A percentile compares a stretch with the other conserved stretches of the same genome.
Conservation (phyloP, 169 alveolate genomes). For the Besnoitia besnoiti region DNA sequence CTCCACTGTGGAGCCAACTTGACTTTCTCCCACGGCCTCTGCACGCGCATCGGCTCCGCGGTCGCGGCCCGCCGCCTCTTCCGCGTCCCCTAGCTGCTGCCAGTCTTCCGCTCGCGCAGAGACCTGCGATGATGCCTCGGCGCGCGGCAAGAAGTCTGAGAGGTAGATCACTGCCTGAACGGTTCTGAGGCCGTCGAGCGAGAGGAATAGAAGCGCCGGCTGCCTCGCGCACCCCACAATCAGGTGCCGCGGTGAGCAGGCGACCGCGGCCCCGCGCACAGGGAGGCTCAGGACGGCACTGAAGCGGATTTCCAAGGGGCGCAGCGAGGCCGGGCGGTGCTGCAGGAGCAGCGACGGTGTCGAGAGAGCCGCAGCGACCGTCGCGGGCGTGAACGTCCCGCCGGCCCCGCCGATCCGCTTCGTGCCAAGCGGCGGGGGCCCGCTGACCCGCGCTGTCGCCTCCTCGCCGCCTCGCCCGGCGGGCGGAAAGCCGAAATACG, state of each 20-base stretch:
- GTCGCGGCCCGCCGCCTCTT: no score
- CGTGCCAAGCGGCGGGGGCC: background rate
- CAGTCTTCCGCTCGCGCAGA: no score
- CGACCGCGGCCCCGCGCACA: background rate
- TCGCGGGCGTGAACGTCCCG: background rate
- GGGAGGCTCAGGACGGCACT: conserved; percentile 30
- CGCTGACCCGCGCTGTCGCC: background rate
- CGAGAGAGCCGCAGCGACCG: background rate
- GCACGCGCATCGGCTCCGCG: no score
- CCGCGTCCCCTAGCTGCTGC: no score
- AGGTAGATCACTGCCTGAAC: background rate
- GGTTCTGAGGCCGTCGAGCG: background rate
- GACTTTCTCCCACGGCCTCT: no score
- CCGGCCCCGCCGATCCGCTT: background rate
- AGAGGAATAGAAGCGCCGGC: conserved; percentile 43
- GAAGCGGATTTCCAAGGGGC: background rate
- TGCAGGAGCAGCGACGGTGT: conserved; percentile 35
- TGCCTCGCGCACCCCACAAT: conserved; percentile 22
- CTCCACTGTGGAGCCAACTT: no score
- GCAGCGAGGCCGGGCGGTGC: conserved; percentile 17
- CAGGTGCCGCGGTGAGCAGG: conserved; percentile 10
- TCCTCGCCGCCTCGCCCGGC: background rate
- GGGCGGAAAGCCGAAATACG: background rate
- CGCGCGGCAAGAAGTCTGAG: conserved; percentile 2
- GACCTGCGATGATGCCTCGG: no score